phyloP scores from a whole-genome alignment of 2,329 filamentous ascomycete species.

The Colletotrichum liaoningense region DNA sequence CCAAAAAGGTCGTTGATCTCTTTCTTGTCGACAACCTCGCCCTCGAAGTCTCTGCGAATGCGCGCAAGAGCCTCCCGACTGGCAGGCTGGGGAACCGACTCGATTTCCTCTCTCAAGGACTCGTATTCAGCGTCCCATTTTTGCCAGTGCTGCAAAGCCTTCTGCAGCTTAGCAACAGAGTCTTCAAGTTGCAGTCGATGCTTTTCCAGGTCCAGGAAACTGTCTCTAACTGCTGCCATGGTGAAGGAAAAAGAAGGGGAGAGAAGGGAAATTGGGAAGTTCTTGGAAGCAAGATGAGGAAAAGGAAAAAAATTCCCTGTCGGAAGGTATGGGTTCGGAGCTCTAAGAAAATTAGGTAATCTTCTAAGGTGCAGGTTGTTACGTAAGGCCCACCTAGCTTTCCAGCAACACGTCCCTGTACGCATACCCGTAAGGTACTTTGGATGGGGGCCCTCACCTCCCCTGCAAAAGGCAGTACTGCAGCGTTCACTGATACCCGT shows the following conservation, averaged over 20 bases:
- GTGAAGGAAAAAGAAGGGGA: conserved; percentile 8
- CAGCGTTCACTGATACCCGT: not conserved
- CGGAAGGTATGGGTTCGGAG: conserved; percentile 17
- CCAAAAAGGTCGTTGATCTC: conserved; percentile 64
- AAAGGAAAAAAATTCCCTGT: conserved; percentile 21
- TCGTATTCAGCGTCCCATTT: conserved; percentile 94
- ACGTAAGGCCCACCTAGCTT: not conserved
- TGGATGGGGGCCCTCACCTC: not conserved
- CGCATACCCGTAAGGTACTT: no score
- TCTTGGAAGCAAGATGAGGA: not conserved
- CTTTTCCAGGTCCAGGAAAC: conserved; percentile 77
- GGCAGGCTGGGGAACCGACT: conserved; percentile 61
- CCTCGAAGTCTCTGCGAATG: conserved; percentile 69
- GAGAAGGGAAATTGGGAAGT: not conserved
- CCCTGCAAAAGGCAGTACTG: no score
- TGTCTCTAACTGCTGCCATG: conserved; percentile 59
- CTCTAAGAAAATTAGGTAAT: conserved; percentile 25
- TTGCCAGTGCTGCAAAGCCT: conserved; percentile 87
- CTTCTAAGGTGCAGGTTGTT: not conserved
- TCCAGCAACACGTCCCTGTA: not conserved
- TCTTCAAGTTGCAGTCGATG: conserved; percentile 81
- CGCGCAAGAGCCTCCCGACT: conserved; percentile 65
- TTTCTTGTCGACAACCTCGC: conserved; percentile 70
- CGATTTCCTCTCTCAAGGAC: conserved; percentile 84
- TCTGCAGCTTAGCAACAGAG: conserved; percentile 78